Percentiles rank a stretch among this genome's conserved stretches.
phyloP scores from a whole-genome alignment of 148 eudicot species.

The Polygonum maritimum region DNA sequence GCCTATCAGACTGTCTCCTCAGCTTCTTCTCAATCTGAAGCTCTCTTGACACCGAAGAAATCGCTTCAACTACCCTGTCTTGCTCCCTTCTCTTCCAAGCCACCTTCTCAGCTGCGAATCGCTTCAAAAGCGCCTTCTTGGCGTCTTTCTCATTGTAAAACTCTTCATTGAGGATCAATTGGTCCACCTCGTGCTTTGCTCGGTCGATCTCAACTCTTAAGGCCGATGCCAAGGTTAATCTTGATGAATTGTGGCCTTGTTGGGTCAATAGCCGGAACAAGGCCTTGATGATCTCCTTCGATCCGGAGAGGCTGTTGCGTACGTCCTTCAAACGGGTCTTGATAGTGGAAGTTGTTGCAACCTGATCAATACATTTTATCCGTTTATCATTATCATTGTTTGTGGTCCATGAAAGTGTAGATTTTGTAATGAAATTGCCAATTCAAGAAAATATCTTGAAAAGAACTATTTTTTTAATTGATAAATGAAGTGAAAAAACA shows the following conservation, averaged over 20 bases:
- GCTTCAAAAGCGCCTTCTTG: slow-evolving; percentile 27
- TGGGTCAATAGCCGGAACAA: slow-evolving; percentile 27
- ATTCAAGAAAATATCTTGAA: neutral
- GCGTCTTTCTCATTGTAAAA: slow-evolving; percentile 24
- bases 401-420: neutral
- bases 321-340: slow-evolving; percentile 54
- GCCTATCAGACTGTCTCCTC: slow-evolving; percentile 39
- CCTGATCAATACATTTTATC: neutral
- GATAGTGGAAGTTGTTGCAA: neutral
- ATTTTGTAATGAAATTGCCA: neutral
- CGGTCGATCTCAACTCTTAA: slow-evolving; percentile 29
- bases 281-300: slow-evolving; percentile 34
- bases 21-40: slow-evolving; percentile 39
- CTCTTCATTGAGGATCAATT: slow-evolving; percentile 41
- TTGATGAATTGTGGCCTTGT: slow-evolving; percentile 46
- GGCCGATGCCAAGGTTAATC: slow-evolving; percentile 52
- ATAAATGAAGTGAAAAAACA: neutral
- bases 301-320: slow-evolving; percentile 40
- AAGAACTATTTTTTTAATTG: neutral
- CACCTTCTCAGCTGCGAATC: slow-evolving; percentile 39
- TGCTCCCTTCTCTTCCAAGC: slow-evolving; percentile 53
- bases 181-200: slow-evolving; percentile 33
- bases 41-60: slow-evolving; percentile 38
- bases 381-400: too few relatives aligned
- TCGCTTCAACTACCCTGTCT: slow-evolving; percentile 39